Conservation (phyloP, 2,329 filamentous ascomycete species). For the Fusarium udum region DNA sequence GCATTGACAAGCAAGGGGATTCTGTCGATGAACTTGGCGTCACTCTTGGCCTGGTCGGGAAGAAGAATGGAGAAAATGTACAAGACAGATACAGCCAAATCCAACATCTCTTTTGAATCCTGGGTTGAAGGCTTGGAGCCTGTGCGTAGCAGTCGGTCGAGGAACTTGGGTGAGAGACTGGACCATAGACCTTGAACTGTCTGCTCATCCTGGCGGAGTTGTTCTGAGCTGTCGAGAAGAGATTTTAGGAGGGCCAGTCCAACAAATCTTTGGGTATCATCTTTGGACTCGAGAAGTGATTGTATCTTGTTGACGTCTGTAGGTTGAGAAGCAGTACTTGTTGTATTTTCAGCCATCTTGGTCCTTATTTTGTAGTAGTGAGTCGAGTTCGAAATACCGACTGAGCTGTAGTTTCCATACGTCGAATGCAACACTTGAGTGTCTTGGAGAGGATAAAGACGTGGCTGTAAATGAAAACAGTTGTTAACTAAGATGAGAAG, state of each 20-base stretch:
- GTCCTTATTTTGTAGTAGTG: not conserved
- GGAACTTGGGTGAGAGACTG: slow-evolving; percentile 68
- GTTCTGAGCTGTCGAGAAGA: slow-evolving; percentile 68
- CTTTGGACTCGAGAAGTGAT: slow-evolving; percentile 64
- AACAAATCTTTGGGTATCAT: slow-evolving; percentile 75
- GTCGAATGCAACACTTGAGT: not conserved
- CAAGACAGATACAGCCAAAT: slow-evolving; percentile 69
- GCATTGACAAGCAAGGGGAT: slow-evolving; percentile 64
- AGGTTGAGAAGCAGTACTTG: slow-evolving; percentile 11
- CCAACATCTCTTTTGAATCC: slow-evolving; percentile 68
- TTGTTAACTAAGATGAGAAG: not conserved
- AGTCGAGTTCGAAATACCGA: not conserved
- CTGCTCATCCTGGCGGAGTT: slow-evolving; percentile 59
- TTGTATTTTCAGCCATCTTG: slow-evolving; percentile 9
- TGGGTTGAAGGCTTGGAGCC: slow-evolving; percentile 54
- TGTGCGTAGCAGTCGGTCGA: slow-evolving; percentile 70
- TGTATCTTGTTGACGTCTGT: slow-evolving; percentile 59
- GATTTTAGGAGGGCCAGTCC: slow-evolving; percentile 73
- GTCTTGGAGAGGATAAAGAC: not conserved
- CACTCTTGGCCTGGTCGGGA: slow-evolving; percentile 56
- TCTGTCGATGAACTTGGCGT: slow-evolving; percentile 60
- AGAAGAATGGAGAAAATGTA: slow-evolving; percentile 70
- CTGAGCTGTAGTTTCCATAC: not conserved
- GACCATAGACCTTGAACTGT: slow-evolving; percentile 64
- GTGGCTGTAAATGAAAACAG: not conserved